phyloP scores from a whole-genome alignment of 371 early-diverging fungal species.

The Amoeboaphelidium protococcarum region DNA sequence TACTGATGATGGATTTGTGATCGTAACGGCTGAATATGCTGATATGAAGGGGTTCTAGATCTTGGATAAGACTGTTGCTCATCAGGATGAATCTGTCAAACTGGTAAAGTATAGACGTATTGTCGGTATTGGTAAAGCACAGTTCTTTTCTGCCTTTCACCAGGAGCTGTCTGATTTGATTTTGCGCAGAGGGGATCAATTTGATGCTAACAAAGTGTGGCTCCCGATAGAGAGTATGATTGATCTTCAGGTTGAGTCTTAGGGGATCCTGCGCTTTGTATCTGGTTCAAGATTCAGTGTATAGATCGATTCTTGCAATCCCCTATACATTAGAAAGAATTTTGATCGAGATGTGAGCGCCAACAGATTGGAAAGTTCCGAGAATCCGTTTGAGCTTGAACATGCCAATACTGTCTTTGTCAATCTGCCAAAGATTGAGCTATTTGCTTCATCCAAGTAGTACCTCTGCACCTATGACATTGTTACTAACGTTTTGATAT shows the following conservation, averaged over 20 bases:
- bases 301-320: neutral
- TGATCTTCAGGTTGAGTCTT: neutral
- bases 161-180: too few species aligned
- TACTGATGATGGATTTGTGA: neutral
- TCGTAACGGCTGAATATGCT: neutral
- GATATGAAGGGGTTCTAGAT: neutral
- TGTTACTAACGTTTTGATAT: conserved; percentile 44
- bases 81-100: neutral
- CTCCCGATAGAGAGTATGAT: neutral
- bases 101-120: neutral
- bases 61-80: neutral
- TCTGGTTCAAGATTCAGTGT: neutral
- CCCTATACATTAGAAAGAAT: neutral
- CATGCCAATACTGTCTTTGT: neutral
- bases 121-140: neutral
- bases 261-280: neutral
- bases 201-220: neutral
- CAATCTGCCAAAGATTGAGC: neutral
- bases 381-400: neutral
- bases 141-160: neutral
- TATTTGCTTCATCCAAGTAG: conserved; percentile 26
- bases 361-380: neutral
- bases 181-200: neutral
- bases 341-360: neutral
- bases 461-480: conserved; percentile 39